Evolutionary conservation across 306 rosid species (phyloP), one percentile per base, ranked within the genome.

Genomic region (Sesbania bispinosa): DNA sequence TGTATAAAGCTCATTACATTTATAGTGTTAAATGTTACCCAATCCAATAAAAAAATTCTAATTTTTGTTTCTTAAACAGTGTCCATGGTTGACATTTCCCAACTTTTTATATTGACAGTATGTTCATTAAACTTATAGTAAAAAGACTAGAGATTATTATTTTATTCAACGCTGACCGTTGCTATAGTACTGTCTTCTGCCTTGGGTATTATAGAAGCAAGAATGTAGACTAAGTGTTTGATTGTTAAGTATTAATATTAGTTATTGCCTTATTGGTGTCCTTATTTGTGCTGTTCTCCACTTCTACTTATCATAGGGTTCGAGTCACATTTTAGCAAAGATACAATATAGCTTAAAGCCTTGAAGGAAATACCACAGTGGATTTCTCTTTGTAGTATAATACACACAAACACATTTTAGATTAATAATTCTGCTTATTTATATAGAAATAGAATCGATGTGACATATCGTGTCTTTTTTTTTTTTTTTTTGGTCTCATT

Each of bases 151-250:
- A n/a, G n/a, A n/a, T n/a, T n/a, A n/a, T n/a, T n/a, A 21, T 15
- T 14, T 1, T 9, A 23, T 48, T 1, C n/a, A 64, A 58, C 29
- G 50, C 50, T 50, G 67, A 41, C 55, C 57, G 76, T 50, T 71
- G 76, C 36, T 26, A n/a, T n/a, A n/a, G 50, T 18, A 53, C 6
- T 16, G 33, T 69, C 15, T 60, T 69, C 41, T 69, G 23, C 24
- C 42, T 61, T 53, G 62, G 45, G 26, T 70, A 62, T 23, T 53
- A 43, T 43, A 42, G 62, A 62, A 52, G 61, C 59, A 77, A 52
- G 26, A 64, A 27, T 23, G n/a, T 19, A 21, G 13, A 38, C 20
- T 52, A 18, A 13, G 15, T 74, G 52, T n/a, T 55, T 48, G 3
- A 10, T 64, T 20, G 61, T 19, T 46, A 45, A 55, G 14, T 19